Base-by-base conservation (phyloP, 306 rosid species). In the Quercus mongolica region DNA sequence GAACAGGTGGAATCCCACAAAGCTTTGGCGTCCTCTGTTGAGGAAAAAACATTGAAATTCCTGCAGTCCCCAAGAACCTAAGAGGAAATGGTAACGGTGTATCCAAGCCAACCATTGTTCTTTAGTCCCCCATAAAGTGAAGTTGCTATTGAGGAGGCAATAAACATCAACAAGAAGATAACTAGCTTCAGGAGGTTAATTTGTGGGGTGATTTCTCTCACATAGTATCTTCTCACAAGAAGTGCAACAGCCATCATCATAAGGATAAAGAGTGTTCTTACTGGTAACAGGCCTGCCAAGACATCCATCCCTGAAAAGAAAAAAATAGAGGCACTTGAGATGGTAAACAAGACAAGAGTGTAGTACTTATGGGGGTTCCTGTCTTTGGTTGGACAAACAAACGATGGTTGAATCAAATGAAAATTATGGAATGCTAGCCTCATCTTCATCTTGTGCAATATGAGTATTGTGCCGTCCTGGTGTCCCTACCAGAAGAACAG, bases 1-100 rank as follows among this genome's bases (percentile, higher is more conserved):
- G 97, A 11, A 91, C 96, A 69, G 89, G 90, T 3, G 94, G 97
- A 56, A 93, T 96, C 0, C 91, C 97, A 96, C 96, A 91, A 78
- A 91, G 86, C 59, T 57, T 93, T 5, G 97, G 94, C 21, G 38
- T 70, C 78, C 94, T 89, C 83, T 89, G 91, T 73, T 86, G 90
- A 23, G 85, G 83, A 76, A 91, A 63, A 63, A 82, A 74, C 18
- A 85, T 7, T 19, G 89, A 77, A 73, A 93, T 83, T 18, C 90
- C 94, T 41, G 91, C 74, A 67, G 96, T 91, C 17, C 86, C 83
- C 71, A 91, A 79, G 81, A 93, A 89, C 97, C 96, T 89, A 71
- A 87, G 2, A 55, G 94, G 96, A 59, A 59, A 91, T 74, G 0
- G 86, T 82, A 18, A 88, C 21, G 0, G 77, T 44, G 6, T 93